Base-by-base conservation (phyloP, 108 stramenopile species). In the Ochromonas danica region DNA sequence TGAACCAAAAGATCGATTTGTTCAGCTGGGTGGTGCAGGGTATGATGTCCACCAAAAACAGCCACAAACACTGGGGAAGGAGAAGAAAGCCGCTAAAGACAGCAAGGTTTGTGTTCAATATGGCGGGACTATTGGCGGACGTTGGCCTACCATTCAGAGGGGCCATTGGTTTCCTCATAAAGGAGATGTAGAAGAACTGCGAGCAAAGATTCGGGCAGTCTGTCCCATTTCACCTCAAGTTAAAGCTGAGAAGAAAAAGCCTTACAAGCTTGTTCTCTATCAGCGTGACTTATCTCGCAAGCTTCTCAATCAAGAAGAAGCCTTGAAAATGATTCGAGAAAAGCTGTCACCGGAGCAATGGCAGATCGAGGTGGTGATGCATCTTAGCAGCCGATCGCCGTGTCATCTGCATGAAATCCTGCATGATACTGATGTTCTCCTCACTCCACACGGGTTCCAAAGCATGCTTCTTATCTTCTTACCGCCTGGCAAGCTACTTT, bases 401-500 rank as follows among this genome's bases (percentile, higher is more conserved):
- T 67, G 63, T 67, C 14, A 67, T 14, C 35, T 67, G 30, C 14
- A 3, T 6, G 14, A 67, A 14, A 22, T 67, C 10, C 35, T 67
- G 17, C 6, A 67, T 36, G 31, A 67, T 67, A 25, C 25, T 28
- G 63, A 67, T 36, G 63, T 67, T 6, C 25, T 67, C 33, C 3
- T 67, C 17, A 67, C 63, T 36, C 63, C 63, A 36, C 63, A 67
- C 25, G 63, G 63, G 31, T 67, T 67, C 35, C 63, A 67, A 67
- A 14, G 14, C 3, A 67, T 67, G 63, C 25, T 67, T 6, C 25
- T 67, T 3, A 14, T 67, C 10, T 67, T 67, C 31, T 25, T 67
- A 6, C 63, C 63, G 25, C 31, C 10, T 10, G 14, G 10, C 31
- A 25, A 3, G 63, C 6, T 67, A 10, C 30, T 67, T 36, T 67